A percentile compares a stretch with the other conserved stretches of the same genome.
These are phyloP conservation scores for Saccharomyces pastorianus DNA, from an alignment of 1,139 yeast species.

Conservation along the genomic window DNA sequence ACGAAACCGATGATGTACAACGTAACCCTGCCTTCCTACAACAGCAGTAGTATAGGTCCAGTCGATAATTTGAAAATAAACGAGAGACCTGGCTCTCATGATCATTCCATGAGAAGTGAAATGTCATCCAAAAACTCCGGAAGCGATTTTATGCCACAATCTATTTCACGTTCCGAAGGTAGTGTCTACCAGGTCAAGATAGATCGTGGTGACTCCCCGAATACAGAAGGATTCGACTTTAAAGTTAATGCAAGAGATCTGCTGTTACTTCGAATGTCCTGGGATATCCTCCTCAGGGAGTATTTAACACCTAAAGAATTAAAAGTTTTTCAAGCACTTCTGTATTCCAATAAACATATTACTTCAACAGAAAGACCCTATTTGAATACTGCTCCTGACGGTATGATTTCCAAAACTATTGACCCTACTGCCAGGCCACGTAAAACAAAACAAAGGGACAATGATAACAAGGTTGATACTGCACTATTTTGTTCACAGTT, in stretches of 20 bases:
- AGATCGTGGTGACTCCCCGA: neutral
- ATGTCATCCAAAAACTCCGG: neutral
- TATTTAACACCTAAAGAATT: conserved; percentile 15
- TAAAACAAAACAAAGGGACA: neutral
- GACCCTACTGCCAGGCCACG: neutral
- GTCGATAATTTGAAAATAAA: neutral
- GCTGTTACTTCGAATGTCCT: conserved; percentile 34
- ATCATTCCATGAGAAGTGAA: neutral
- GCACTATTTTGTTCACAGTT: conserved; percentile 14
- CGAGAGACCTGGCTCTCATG: neutral
- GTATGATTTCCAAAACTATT: neutral
- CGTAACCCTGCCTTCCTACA: neutral
- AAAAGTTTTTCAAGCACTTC: neutral
- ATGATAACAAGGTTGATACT: conserved; percentile 2
- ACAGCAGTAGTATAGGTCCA: neutral
- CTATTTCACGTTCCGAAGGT: neutral
- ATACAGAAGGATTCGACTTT: conserved; percentile 10
- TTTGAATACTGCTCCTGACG: neutral
- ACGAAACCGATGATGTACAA: neutral
- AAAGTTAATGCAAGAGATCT: conserved; percentile 33
- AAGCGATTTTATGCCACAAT: neutral
- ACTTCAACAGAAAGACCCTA: neutral
- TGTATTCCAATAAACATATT: neutral
- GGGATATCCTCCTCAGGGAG: conserved; percentile 34
- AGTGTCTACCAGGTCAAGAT: neutral